Conservation (phyloP, 345 rosid genomes). For the Heritiera fomes region DNA sequence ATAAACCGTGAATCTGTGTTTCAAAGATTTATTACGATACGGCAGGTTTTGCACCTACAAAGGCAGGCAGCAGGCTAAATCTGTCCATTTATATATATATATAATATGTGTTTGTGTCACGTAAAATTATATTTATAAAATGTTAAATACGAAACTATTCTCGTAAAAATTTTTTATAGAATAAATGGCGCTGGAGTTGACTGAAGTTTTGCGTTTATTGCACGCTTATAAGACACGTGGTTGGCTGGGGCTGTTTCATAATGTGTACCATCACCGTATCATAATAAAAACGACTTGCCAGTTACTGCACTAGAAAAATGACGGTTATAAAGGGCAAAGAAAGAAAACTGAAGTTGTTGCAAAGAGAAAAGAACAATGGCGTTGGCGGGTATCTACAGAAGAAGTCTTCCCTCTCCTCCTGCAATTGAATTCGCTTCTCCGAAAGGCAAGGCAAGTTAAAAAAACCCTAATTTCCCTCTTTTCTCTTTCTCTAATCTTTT, state of each 20-base stretch:
- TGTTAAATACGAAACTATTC: too few species aligned
- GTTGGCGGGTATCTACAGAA: conserved; percentile 48
- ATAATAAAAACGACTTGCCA: too few species aligned
- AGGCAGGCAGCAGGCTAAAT: too few species aligned
- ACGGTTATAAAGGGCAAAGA: background rate
- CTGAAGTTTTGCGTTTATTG: background rate
- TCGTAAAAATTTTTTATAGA: too few species aligned
- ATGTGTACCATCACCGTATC: background rate
- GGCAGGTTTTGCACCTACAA: too few species aligned
- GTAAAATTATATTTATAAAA: too few species aligned
- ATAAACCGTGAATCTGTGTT: too few species aligned
- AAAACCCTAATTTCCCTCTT: background rate
- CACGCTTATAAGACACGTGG: background rate
- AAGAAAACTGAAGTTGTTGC: background rate
- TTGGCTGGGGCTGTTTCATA: background rate
- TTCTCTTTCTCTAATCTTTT: background rate
- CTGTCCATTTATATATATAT: too few species aligned
- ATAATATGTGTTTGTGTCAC: too few species aligned
- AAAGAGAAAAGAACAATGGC: conserved; percentile 36
- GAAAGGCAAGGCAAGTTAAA: conserved; percentile 47
- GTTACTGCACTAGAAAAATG: too few species aligned
- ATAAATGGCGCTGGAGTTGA: background rate
- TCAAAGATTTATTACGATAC: too few species aligned
- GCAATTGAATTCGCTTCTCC: conserved; percentile 63
- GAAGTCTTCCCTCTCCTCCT: conserved; percentile 63